Percentiles rank a stretch among this genome's conserved stretches.
Conservation (phyloP, 176 grass and related monocot genomes). For the Oryza officinalis region DNA sequence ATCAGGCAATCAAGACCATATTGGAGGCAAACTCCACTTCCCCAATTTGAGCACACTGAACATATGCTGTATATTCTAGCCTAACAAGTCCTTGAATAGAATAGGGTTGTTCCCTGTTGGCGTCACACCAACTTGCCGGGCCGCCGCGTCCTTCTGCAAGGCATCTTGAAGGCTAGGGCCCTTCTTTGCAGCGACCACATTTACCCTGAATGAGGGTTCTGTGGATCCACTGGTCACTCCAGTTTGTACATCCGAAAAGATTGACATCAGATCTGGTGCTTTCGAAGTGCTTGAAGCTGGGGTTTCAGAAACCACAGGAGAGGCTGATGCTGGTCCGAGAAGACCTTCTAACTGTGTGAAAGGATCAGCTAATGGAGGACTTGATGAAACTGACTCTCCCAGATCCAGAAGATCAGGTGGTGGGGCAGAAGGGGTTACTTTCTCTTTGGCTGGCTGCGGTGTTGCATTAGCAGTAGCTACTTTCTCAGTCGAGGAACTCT, state of each 20-base stretch:
- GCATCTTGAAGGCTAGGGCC: constrained; percentile 74
- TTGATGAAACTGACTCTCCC: constrained; percentile 55
- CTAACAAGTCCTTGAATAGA: constrained; percentile 89
- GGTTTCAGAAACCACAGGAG: constrained; percentile 30
- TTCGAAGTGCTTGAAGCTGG: constrained; percentile 39
- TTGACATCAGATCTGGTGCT: constrained; percentile 70
- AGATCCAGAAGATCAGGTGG: constrained; percentile 94
- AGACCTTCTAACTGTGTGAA: constrained; percentile 92
- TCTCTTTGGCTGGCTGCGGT: constrained; percentile 59
- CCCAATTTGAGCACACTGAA: constrained; percentile 16
- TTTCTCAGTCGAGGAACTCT: constrained; percentile 50
- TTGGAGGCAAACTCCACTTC: neutral
- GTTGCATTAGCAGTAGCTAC: constrained; percentile 27
- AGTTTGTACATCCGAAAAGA: constrained; percentile 53
- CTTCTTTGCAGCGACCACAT: constrained; percentile 50
- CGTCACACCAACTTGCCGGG: constrained; percentile 86
- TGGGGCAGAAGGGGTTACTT: constrained; percentile 54
- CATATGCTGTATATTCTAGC: constrained; percentile 37
- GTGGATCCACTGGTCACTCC: constrained; percentile 26
- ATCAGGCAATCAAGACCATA: neutral
- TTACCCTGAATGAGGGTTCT: constrained; percentile 35
- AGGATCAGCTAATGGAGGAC: constrained; percentile 53
- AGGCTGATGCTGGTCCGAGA: constrained; percentile 48
- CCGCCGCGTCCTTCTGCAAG: constrained; percentile 78
- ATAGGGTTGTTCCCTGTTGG: constrained; percentile 89